phyloP scores from a whole-genome alignment of 768 basidiomycete species.

The Lentinula sp. region DNA sequence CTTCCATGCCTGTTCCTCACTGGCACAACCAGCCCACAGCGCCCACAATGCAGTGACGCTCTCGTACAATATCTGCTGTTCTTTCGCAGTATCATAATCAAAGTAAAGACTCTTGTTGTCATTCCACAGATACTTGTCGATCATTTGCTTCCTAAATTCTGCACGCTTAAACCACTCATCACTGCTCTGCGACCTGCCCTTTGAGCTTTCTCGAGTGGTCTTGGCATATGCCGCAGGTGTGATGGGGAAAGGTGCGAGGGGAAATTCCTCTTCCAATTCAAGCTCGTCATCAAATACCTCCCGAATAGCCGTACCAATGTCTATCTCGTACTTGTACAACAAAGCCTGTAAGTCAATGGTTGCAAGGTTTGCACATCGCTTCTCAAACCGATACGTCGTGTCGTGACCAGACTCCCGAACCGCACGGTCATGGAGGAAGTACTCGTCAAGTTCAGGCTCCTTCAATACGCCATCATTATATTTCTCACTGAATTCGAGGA shows the following conservation, averaged over 20 bases:
- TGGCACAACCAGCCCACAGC: slow-evolving; percentile 96
- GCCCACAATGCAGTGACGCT: slow-evolving; percentile 97
- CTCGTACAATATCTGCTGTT: slow-evolving; percentile 92
- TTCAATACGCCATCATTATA: slow-evolving; percentile 83
- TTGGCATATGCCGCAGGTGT: slow-evolving; percentile 64
- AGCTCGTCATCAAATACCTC: slow-evolving; percentile 93
- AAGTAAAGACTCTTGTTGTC: slow-evolving; percentile 92
- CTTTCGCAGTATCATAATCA: slow-evolving; percentile 90
- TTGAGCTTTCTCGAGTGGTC: slow-evolving; percentile 54
- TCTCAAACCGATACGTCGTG: slow-evolving; percentile 96
- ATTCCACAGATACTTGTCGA: slow-evolving; percentile 97
- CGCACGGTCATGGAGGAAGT: slow-evolving; percentile 94
- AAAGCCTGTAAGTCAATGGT: slow-evolving; percentile 95
- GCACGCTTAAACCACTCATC: slow-evolving; percentile 94
- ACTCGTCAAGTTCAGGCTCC: slow-evolving; percentile 91
- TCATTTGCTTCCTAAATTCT: slow-evolving; percentile 72
- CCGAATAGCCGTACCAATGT: slow-evolving; percentile 96
- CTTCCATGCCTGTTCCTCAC: slow-evolving; percentile 90
- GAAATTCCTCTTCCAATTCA: slow-evolving; percentile 89
- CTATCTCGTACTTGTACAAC: slow-evolving; percentile 97
- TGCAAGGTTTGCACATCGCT: slow-evolving; percentile 93
- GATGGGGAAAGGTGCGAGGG: slow-evolving; percentile 88
- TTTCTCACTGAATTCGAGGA: slow-evolving; percentile 94
- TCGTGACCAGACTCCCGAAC: slow-evolving; percentile 97
- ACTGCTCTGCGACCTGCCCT: slow-evolving; percentile 58